Conservation (phyloP, 2,329 filamentous ascomycete genomes). For the Plenodomus biglobosus region DNA sequence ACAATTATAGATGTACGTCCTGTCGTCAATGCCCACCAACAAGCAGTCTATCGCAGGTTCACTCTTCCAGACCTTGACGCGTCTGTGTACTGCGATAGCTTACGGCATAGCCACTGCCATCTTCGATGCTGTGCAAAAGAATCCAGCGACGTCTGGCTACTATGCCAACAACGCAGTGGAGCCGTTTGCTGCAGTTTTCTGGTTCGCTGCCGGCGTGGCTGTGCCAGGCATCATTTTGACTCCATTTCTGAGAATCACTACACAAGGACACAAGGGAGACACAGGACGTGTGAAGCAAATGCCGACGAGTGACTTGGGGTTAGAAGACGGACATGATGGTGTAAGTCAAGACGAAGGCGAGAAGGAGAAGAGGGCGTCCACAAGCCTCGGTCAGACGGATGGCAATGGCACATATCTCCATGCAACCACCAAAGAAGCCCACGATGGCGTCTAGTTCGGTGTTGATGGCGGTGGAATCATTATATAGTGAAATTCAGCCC, state of each 20-base stretch:
- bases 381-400: neutral
- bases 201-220: slow-evolving; percentile 52
- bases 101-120: slow-evolving; percentile 65
- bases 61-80: slow-evolving; percentile 67
- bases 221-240: slow-evolving; percentile 51
- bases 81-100: slow-evolving; percentile 61
- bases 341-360: neutral
- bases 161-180: slow-evolving; percentile 50
- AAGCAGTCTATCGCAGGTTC: slow-evolving; percentile 68
- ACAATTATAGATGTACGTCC: slow-evolving; percentile 63
- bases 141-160: slow-evolving; percentile 41
- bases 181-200: slow-evolving; percentile 56
- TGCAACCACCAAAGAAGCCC: neutral
- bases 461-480: neutral
- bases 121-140: slow-evolving; percentile 51
- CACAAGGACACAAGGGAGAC: slow-evolving; percentile 52
- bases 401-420: neutral
- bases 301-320: neutral
- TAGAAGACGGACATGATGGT: slow-evolving; percentile 7
- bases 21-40: slow-evolving; percentile 63
- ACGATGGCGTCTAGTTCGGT: neutral
- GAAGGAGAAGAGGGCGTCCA: neutral
- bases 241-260: slow-evolving; percentile 57
- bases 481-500: neutral
- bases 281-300: slow-evolving; percentile 18